These are phyloP conservation scores for Mycena capillaripes DNA, from an alignment of 768 basidiomycete species.

Conservation along the genomic window DNA sequence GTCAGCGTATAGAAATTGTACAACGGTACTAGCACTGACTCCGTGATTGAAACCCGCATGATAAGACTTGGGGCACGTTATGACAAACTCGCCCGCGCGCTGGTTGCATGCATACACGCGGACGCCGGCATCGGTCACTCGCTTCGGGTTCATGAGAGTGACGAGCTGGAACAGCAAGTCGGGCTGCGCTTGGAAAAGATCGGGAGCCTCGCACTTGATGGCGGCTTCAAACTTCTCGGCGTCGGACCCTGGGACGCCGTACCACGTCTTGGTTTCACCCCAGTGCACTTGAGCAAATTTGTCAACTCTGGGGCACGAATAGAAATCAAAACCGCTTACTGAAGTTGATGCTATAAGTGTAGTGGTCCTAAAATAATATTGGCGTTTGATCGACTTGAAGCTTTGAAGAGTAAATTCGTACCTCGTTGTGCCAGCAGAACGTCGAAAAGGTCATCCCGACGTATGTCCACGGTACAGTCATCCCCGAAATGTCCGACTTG, in stretches of 20 bases:
- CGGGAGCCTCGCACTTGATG: constrained; percentile 95
- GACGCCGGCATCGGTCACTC: constrained; percentile 89
- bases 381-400: constrained; percentile 34
- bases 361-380: constrained; percentile 81
- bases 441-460: constrained; percentile 99
- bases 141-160: constrained; percentile 95
- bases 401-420: constrained; percentile 47
- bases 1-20: constrained; percentile 38
- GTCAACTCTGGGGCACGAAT: constrained; percentile 37
- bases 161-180: constrained; percentile 97
- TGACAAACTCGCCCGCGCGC: constrained; percentile 96
- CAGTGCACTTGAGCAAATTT: constrained; percentile 82
- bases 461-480: constrained; percentile 99
- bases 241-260: constrained; percentile 96
- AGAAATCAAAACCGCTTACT: constrained; percentile 65
- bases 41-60: constrained; percentile 99
- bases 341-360: constrained; percentile 96
- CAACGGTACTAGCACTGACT: constrained; percentile 62
- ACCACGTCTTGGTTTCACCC: constrained; percentile 99
- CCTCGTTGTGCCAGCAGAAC: constrained; percentile 99
- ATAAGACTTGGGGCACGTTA: constrained; percentile 98
- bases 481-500: constrained; percentile 98
- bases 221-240: constrained; percentile 97
- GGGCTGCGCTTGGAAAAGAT: constrained; percentile 97
- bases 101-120: constrained; percentile 96